Conservation (phyloP, 495 filamentous ascomycete genomes). For the Gamarada debralockiae region DNA sequence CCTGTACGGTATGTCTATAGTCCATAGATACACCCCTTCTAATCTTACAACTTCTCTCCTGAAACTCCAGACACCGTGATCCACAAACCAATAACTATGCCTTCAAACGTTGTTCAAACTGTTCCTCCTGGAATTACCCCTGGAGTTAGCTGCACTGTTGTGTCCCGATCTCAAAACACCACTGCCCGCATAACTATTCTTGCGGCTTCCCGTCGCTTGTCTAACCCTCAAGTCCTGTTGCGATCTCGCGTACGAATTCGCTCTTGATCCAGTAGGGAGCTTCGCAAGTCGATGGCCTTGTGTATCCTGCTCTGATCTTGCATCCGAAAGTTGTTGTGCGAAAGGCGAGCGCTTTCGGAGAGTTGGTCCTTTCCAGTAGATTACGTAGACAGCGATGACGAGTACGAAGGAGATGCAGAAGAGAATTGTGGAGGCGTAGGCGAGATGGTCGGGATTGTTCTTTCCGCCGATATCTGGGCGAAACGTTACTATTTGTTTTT, state of each 20-base stretch:
- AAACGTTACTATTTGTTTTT: neutral
- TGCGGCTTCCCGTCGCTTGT: slow-evolving; percentile 39
- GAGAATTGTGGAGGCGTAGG: slow-evolving; percentile 71
- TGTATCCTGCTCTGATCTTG: slow-evolving; percentile 38
- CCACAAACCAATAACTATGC: too few species aligned
- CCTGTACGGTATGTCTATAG: too few species aligned
- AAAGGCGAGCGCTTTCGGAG: slow-evolving; percentile 69
- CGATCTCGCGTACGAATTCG: slow-evolving; percentile 43
- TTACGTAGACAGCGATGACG: slow-evolving; percentile 69
- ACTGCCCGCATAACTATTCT: slow-evolving; percentile 22
- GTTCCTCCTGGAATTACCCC: neutral
- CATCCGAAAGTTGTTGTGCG: slow-evolving; percentile 63
- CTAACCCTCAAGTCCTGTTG: slow-evolving; percentile 47
- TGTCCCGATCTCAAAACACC: neutral
- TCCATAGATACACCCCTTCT: too few species aligned
- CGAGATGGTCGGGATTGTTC: slow-evolving; percentile 52
- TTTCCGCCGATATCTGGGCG: slow-evolving; percentile 53
- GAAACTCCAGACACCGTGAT: too few species aligned
- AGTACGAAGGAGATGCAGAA: slow-evolving; percentile 63
- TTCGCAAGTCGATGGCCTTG: slow-evolving; percentile 37
- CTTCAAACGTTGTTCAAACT: neutral
- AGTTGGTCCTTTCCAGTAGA: slow-evolving; percentile 71
- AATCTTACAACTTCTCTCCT: too few species aligned
- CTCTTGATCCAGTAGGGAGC: slow-evolving; percentile 36
- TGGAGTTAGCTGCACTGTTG: neutral